A percentile compares a stretch with the other conserved stretches of the same genome.
Conservation (phyloP, 2,329 filamentous ascomycete species). For the Blumeriella jaapii region DNA sequence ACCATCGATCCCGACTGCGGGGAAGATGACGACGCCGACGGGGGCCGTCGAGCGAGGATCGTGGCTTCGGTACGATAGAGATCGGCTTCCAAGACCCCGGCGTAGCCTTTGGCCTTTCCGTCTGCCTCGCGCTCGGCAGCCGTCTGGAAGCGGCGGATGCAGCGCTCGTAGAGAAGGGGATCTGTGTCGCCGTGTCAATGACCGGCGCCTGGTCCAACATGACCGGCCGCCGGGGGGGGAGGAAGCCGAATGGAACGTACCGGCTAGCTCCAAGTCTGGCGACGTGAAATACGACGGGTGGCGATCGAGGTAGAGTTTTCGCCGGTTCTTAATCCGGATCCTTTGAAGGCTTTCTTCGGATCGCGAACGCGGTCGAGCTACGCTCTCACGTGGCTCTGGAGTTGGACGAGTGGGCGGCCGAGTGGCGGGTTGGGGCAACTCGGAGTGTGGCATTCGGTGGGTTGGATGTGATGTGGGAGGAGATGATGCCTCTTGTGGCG, state of each 20-base stretch:
- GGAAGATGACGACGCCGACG: constrained; percentile 1
- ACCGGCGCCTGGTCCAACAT: no score
- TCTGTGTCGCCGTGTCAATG: no score
- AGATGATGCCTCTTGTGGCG: not conserved
- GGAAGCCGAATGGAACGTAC: constrained; percentile 15
- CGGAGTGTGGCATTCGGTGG: constrained; percentile 20
- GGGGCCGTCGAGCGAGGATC: constrained; percentile 20
- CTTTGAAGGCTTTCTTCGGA: constrained; percentile 13
- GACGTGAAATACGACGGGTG: constrained; percentile 27
- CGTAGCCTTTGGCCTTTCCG: constrained; percentile 27
- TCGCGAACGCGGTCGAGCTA: not conserved
- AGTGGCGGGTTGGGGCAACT: constrained; percentile 5
- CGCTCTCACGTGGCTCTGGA: not conserved
- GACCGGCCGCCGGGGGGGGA: no score
- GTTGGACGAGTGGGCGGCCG: not conserved
- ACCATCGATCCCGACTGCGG: not conserved
- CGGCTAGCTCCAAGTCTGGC: constrained; percentile 27
- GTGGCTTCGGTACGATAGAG: constrained; percentile 28
- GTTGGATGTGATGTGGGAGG: not conserved
- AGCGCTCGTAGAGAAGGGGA: constrained; percentile 28
- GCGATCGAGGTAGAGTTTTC: constrained; percentile 27
- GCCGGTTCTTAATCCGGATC: constrained; percentile 26
- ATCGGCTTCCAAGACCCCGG: constrained; percentile 28
- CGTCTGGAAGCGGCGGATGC: constrained; percentile 26
- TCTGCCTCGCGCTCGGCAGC: constrained; percentile 27